A percentile compares a stretch with the other conserved stretches of the same genome.
Conservation (phyloP, 805 yeast genomes). For the Sugiyamaella lignohabitans region DNA sequence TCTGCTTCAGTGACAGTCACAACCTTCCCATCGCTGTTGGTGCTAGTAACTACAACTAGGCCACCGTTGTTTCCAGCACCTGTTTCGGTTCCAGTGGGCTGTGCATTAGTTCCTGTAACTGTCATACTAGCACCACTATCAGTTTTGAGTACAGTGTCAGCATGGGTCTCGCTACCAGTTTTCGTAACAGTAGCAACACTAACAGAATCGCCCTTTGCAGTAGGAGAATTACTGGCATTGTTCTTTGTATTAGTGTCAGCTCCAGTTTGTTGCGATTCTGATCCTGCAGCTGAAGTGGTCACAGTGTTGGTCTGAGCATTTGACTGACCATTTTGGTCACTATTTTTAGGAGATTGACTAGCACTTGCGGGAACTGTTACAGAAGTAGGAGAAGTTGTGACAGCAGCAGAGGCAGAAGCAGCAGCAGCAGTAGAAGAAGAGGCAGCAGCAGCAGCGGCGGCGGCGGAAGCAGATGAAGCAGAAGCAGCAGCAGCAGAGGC, state of each 20-base stretch:
- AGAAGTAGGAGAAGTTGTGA: neutral
- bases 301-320: neutral
- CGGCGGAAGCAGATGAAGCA: neutral
- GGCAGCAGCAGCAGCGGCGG: neutral
- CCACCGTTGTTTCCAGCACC: neutral
- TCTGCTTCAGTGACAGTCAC: neutral
- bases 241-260: no score
- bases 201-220: neutral
- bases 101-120: no score
- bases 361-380: neutral
- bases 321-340: no score
- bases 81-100: neutral
- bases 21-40: neutral
- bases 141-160: neutral
- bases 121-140: neutral
- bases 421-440: neutral
- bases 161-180: neutral
- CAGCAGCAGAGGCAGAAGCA: neutral
- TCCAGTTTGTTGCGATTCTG: no score
- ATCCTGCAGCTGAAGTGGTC: no score
- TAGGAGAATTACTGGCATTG: neutral
- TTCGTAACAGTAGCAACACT: neutral
- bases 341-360: neutral
- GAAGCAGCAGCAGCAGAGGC: neutral
- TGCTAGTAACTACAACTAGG: neutral